Conservation (phyloP, 2,329 filamentous ascomycete species). For the Colletotrichum viniferum region DNA sequence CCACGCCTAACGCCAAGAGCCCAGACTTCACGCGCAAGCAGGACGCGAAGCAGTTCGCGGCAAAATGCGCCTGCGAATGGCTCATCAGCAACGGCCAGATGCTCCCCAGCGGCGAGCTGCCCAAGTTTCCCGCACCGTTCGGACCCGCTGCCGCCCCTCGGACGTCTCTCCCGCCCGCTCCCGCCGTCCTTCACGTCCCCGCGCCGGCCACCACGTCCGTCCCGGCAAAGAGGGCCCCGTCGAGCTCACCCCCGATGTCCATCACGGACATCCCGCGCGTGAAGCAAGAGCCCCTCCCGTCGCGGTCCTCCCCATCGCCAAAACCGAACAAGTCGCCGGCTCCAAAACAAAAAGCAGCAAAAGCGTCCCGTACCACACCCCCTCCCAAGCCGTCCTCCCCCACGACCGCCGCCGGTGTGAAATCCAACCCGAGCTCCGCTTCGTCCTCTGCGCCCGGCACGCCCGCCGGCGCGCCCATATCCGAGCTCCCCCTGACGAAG, state of each 20-base stretch:
- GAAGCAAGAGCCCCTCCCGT: not conserved
- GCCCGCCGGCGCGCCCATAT: not conserved
- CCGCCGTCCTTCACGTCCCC: not conserved
- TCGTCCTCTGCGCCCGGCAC: not conserved
- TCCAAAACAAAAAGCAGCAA: not conserved
- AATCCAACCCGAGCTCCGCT: not conserved
- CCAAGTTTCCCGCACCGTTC: slow-evolving; percentile 22
- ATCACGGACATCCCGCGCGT: not conserved
- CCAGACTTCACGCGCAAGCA: slow-evolving; percentile 24
- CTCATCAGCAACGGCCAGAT: slow-evolving; percentile 35
- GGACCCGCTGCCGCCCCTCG: not conserved
- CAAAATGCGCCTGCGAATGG: slow-evolving; percentile 50
- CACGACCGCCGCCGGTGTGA: not conserved
- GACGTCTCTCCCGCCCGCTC: not conserved
- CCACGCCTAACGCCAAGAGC: slow-evolving; percentile 1
- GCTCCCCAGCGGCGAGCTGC: slow-evolving; percentile 24
- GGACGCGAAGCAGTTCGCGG: slow-evolving; percentile 58
- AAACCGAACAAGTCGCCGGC: not conserved
- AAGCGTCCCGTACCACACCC: slow-evolving; percentile 13
- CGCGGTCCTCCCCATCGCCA: not conserved
- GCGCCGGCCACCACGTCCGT: not conserved
- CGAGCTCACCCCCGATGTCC: not conserved
- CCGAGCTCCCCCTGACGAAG: slow-evolving; percentile 23
- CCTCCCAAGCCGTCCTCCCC: not conserved
- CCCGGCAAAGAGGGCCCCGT: not conserved